Evolutionary conservation across 805 yeast species (phyloP), one percentile per base, ranked within the genome.

Genomic region (Starmerella ratchasimensis): DNA sequence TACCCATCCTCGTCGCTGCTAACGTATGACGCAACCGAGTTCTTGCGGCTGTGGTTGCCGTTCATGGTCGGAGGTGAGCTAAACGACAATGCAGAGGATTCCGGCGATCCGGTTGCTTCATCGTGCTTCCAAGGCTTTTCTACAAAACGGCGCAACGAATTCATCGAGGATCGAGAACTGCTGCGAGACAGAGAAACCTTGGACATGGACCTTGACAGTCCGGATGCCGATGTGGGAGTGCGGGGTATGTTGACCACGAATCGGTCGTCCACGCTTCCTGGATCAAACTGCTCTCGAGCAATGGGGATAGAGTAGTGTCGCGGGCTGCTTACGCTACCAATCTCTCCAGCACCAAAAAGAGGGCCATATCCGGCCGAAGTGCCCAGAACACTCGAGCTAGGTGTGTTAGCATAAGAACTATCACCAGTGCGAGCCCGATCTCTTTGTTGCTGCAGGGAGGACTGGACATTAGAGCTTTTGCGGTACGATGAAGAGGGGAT

Each of bases 231-330:
- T 42, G 48, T 34, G 44, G 58, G 30, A 51, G 76, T 72, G 37
- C 80, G 71, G 43, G 78, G 90, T 50, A 81, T 74, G 9, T 93
- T 80, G 28, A 84, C 78, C 34, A 84, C 74, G 53, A 84, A 83
- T 30, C 94, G 67, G 13, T 93, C 80, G 53, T 83, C 95, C n/a
- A 84, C 55, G 30, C 49, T 45, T 2, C 40, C 26, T 9, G 49
- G 44, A 15, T 34, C 37, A 34, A 40, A 36, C 22, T 40, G 37
- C 18, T 42, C 48, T 10, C 48, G 41, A 19, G 39, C 6, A n/a
- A 43, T 34, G 25, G 50, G 36, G 15, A 41, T 32, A 16, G 51
- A 41, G 30, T 43, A 49, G 43, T 47, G 48, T n/a, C 55, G 52
- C 4, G 55, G 54, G 25, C 48, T 43, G n/a, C 47, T 38, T 3